phyloP scores from a whole-genome alignment of 257 asterid genomes.

The Gentiana macrophylla region DNA sequence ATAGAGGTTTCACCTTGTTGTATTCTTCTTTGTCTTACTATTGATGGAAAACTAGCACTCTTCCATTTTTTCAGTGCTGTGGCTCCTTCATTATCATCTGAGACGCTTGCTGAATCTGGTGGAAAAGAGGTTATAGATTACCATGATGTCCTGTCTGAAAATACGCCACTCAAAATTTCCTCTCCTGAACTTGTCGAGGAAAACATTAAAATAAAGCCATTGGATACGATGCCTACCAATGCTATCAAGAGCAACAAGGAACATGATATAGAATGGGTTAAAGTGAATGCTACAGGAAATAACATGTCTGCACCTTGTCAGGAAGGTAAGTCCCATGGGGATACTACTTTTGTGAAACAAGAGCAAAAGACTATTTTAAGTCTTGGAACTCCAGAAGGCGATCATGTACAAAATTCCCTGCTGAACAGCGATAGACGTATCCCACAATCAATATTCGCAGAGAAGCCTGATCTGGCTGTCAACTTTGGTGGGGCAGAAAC shows the following conservation, averaged over 20 bases:
- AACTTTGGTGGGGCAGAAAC: constrained; percentile 13
- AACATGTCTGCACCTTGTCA: constrained; percentile 17
- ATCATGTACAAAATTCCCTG: constrained; percentile 20
- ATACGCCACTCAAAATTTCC: constrained; percentile 19
- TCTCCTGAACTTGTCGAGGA: constrained; percentile 21
- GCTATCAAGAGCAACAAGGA: constrained; percentile 11
- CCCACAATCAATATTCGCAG: constrained; percentile 5
- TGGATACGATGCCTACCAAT: constrained; percentile 16
- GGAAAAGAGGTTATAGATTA: constrained; percentile 33
- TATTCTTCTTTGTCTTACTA: constrained; percentile 54
- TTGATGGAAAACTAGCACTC: constrained; percentile 79
- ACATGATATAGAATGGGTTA: constrained; percentile 17
- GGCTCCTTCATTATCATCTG: constrained; percentile 30
- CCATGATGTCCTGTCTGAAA: constrained; percentile 15
- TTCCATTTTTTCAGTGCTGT: constrained; percentile 74
- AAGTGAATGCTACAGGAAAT: constrained; percentile 17
- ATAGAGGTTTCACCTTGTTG: constrained; percentile 82
- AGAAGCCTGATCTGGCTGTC: constrained; percentile 8
- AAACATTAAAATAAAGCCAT: constrained; percentile 17
- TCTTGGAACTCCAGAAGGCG: constrained; percentile 21
- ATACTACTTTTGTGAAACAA: constrained; percentile 16
- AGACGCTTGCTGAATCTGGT: constrained; percentile 25
- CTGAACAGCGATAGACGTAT: constrained; percentile 19
- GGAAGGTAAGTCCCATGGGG: constrained; percentile 21
- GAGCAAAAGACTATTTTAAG: constrained; percentile 20